Conservation (phyloP, 2,329 filamentous ascomycete genomes). For the Dryadomyces quercus-mongolicae region DNA sequence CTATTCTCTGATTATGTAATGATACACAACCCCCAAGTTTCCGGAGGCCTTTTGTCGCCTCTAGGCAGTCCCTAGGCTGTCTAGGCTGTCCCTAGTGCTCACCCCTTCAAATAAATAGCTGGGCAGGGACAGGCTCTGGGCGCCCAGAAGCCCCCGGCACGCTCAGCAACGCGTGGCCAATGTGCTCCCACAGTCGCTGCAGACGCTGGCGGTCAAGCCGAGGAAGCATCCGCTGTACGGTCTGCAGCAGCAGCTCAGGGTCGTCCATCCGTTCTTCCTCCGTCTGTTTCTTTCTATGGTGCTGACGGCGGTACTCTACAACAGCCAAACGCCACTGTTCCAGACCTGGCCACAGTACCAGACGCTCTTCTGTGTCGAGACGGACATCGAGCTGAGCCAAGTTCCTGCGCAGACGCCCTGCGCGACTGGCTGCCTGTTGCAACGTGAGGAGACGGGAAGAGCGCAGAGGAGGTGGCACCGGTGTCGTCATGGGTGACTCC, state of each 20-base stretch:
- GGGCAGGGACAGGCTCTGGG: background rate
- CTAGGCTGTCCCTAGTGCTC: background rate
- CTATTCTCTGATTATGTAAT: background rate
- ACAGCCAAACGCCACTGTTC: constrained; percentile 3
- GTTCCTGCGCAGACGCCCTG: background rate
- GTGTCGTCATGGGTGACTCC: background rate
- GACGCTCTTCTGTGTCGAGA: background rate
- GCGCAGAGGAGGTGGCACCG: background rate
- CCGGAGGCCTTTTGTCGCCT: background rate
- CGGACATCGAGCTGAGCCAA: background rate
- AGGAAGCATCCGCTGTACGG: background rate
- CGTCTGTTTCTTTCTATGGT: too few species aligned
- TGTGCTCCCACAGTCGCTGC: background rate
- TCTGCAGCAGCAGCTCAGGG: background rate
- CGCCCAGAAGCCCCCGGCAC: too few species aligned
- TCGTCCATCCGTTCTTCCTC: background rate
- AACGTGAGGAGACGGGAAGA: background rate
- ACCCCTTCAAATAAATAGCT: constrained; percentile 3
- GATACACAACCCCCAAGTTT: background rate
- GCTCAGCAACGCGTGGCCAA: background rate
- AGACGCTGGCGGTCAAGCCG: constrained; percentile 1
- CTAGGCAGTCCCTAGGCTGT: background rate
- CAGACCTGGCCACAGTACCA: background rate
- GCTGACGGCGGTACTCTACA: background rate
- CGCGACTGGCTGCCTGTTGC: background rate